Base-by-base conservation (phyloP, 306 rosid species). In the Bauhinia variegata region DNA sequence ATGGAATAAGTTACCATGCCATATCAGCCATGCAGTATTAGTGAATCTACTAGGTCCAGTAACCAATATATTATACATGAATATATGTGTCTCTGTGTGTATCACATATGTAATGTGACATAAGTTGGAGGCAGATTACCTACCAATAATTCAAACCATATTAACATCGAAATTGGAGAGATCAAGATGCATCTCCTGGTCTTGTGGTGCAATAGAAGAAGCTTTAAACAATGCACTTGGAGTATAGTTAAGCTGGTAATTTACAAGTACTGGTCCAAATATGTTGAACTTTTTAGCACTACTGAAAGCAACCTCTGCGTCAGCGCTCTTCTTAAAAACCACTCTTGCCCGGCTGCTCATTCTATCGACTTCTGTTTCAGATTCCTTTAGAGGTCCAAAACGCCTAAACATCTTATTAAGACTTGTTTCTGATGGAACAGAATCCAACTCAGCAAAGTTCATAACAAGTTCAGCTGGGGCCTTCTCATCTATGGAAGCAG, bases 231-330 rank as follows among this genome's bases (percentile, higher is more conserved):
- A 64, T 6, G 88, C 83, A 65, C 79, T 72, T 11, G 88, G 98
- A 65, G 89, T 81, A 67, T 88, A 90, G 63, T 80, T 89, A 41
- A 93, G 88, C 88, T 88, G 87, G 78, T 93, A 93, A 82, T 79
- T 90, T 70, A 93, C 97, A 52, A 71, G 78, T 67, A 64, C 70
- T 46, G 84, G 80, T 52, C 98, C 98, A 77, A 93, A 93, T 73
- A 93, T 90, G 67, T 78, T 89, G 80, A 89, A 93, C 84, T 83
- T 93, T 75, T 84, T 86, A 76, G 97, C 98, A 86, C 91, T 89
- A 51, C 78, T 85, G 71, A 54, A 83, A 53, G 98, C 97, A 53
- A 86, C 82, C 80, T 93, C 98, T 11, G 95, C 98, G 82, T 93
- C 97, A 50, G 83, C 61, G 72, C 83, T 67, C 75, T 74, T 88